phyloP scores from a whole-genome alignment of 108 stramenopile genomes.

The Poteriospumella lacustris region DNA sequence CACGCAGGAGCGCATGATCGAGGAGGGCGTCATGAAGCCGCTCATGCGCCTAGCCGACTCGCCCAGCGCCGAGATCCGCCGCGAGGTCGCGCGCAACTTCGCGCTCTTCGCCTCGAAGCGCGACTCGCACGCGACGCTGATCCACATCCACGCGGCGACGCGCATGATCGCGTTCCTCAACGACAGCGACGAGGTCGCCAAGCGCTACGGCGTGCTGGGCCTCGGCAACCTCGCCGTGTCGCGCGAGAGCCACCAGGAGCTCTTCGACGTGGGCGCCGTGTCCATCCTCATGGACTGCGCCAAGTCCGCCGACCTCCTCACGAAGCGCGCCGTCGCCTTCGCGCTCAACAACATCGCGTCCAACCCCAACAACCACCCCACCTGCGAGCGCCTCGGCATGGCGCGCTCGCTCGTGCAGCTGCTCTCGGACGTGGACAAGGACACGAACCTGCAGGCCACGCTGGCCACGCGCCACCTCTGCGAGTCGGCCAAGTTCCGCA shows the following conservation, averaged over 20 bases:
- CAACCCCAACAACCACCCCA: constrained; percentile 58
- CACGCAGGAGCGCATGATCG: constrained; percentile 57
- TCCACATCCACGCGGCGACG: constrained; percentile 48
- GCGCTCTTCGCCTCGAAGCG: constrained; percentile 67
- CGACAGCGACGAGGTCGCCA: constrained; percentile 49
- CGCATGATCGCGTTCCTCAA: constrained; percentile 55
- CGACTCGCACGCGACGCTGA: constrained; percentile 59
- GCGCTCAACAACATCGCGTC: constrained; percentile 57
- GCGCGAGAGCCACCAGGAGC: constrained; percentile 54
- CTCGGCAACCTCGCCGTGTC: constrained; percentile 57
- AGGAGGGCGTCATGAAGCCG: constrained; percentile 51
- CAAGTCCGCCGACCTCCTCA: constrained; percentile 51
- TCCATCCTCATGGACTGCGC: constrained; percentile 40
- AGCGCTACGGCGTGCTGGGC: constrained; percentile 58
- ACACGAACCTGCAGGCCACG: constrained; percentile 61
- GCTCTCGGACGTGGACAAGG: constrained; percentile 48
- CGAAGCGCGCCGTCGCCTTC: constrained; percentile 62
- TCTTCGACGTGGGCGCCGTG: constrained; percentile 58
- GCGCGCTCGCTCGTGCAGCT: constrained; percentile 53
- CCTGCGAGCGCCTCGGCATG: constrained; percentile 61
- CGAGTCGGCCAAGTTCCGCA: constrained; percentile 51
- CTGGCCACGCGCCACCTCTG: constrained; percentile 61
- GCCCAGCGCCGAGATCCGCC: constrained; percentile 53
- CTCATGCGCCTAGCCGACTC: constrained; percentile 38
- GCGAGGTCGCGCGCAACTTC: constrained; percentile 62